Conservation (phyloP, 225 moss, liverwort and hornwort species). For the Straminergon stramineum region DNA sequence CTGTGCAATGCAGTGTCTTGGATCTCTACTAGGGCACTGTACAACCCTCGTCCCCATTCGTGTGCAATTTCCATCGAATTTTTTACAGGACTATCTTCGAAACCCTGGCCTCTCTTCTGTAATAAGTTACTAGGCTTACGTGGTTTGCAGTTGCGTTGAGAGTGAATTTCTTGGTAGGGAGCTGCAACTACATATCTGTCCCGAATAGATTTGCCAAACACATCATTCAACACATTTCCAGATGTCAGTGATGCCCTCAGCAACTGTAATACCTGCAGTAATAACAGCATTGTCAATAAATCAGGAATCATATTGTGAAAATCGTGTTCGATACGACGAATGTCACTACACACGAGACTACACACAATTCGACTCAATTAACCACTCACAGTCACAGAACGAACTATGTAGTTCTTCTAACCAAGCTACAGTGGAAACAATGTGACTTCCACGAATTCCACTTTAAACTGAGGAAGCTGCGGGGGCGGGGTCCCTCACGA, state of each 20-base stretch:
- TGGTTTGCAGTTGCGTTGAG: neutral
- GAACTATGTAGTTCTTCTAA: neutral
- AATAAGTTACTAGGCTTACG: neutral
- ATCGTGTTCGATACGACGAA: neutral
- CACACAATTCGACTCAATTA: neutral
- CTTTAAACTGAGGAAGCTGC: neutral
- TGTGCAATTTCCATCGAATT: neutral
- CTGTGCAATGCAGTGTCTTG: constrained; percentile 7
- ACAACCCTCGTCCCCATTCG: neutral
- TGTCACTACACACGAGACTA: neutral
- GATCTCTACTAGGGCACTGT: constrained; percentile 6
- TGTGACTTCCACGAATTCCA: neutral
- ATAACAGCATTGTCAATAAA: neutral
- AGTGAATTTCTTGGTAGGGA: neutral
- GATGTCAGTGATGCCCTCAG: constrained; percentile 44
- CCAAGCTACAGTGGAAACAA: neutral
- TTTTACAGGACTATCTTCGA: neutral
- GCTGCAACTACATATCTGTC: constrained; percentile 1
- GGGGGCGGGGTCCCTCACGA: neutral
- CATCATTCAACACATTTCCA: constrained; percentile 26
- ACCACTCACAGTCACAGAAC: neutral
- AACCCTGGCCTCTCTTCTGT: neutral
- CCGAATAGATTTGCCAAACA: constrained; percentile 31
- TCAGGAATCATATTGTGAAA: neutral
- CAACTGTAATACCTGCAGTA: constrained; percentile 31